phyloP scores from a whole-genome alignment of 2,329 filamentous ascomycete genomes.

The Trichophyton rubrum region DNA sequence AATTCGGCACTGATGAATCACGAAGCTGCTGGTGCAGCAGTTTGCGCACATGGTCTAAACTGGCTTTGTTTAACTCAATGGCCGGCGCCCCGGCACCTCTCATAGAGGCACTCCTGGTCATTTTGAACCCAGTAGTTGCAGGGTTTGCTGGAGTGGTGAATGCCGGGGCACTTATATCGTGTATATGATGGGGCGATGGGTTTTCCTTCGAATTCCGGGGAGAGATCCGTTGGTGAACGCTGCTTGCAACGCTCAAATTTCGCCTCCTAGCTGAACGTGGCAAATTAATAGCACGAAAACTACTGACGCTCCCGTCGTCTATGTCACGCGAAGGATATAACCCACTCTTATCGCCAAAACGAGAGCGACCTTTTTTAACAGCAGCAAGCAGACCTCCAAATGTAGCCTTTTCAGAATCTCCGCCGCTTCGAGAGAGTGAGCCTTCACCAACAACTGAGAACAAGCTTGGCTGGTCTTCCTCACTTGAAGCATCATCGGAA shows the following conservation, averaged over 20 bases:
- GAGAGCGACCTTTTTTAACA: slow-evolving; percentile 62
- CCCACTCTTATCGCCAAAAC: slow-evolving; percentile 60
- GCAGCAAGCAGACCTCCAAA: slow-evolving; percentile 61
- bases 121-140: slow-evolving; percentile 32
- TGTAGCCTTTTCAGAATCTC: slow-evolving; percentile 61
- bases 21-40: slow-evolving; percentile 71
- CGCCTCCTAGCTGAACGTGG: slow-evolving; percentile 57
- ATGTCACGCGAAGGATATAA: slow-evolving; percentile 56
- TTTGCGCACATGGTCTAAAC: slow-evolving; percentile 74
- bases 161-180: slow-evolving; percentile 23
- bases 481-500: slow-evolving; percentile 86
- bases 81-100: slow-evolving; percentile 59
- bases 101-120: slow-evolving; percentile 74
- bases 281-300: slow-evolving; percentile 45
- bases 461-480: slow-evolving; percentile 80
- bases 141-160: slow-evolving; percentile 37
- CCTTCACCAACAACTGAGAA: slow-evolving; percentile 60
- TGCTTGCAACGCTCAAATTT: slow-evolving; percentile 74
- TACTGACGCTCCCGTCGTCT: slow-evolving; percentile 52
- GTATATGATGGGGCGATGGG: slow-evolving; percentile 26
- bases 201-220: slow-evolving; percentile 53
- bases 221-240: slow-evolving; percentile 56
- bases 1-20: slow-evolving; percentile 61
- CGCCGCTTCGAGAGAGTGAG: slow-evolving; percentile 47
- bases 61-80: slow-evolving; percentile 77